A percentile compares a stretch with the other conserved stretches of the same genome.
These are phyloP conservation scores for Penicillium sp. DNA, from an alignment of 2,329 filamentous ascomycete genomes.

Conservation along the genomic window DNA sequence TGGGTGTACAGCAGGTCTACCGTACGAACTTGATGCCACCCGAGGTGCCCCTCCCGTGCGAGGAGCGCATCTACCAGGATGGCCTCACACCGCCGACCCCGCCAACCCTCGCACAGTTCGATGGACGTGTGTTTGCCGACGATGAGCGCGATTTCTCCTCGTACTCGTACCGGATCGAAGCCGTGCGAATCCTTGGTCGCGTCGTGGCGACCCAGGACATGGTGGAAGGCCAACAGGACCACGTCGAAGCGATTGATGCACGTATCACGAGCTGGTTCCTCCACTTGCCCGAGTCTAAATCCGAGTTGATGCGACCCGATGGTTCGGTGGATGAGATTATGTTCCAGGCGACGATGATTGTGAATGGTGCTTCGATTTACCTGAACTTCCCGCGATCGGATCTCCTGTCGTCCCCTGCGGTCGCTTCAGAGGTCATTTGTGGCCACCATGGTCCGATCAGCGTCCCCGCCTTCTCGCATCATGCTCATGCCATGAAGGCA, in stretches of 20 bases:
- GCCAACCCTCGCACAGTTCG: conserved; percentile 72
- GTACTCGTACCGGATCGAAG: conserved; percentile 81
- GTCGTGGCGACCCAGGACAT: conserved; percentile 60
- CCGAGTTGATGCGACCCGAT: conserved; percentile 68
- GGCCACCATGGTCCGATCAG: conserved; percentile 45
- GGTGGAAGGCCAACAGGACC: conserved; percentile 52
- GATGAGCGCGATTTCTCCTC: conserved; percentile 74
- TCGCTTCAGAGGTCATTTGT: conserved; percentile 53
- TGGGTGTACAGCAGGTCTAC: conserved; percentile 57
- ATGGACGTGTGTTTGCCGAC: conserved; percentile 73
- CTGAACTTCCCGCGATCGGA: conserved; percentile 80
- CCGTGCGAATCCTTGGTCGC: conserved; percentile 74
- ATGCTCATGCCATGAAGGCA: conserved; percentile 74
- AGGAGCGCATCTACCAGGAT: conserved; percentile 67
- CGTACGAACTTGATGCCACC: conserved; percentile 69
- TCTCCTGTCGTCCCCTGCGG: conserved; percentile 60
- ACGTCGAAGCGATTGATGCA: conserved; percentile 63
- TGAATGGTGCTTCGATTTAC: conserved; percentile 65
- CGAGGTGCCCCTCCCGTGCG: conserved; percentile 76
- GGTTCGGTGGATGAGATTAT: conserved; percentile 84
- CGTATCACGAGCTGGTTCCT: conserved; percentile 74
- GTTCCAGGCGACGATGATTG: conserved; percentile 87
- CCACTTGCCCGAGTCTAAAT: conserved; percentile 74
- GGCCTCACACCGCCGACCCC: conserved; percentile 61
- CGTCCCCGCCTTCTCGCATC: conserved; percentile 46